Evolutionary conservation across 805 yeast species (phyloP).

Genomic region (Starmerella etchellsii): DNA sequence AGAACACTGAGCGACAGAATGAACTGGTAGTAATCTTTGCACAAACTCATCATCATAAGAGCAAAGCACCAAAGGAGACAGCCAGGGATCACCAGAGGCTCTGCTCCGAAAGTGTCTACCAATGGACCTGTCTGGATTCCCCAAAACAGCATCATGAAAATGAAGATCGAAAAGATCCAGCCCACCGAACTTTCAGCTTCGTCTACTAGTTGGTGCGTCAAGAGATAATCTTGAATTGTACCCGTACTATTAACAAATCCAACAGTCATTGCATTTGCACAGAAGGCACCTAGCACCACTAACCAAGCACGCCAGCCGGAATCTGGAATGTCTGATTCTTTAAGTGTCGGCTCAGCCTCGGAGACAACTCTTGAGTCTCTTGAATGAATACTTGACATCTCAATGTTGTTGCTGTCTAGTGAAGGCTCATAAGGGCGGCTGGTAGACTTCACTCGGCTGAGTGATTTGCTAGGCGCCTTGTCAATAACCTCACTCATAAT

Average conservation of each 20-base stretch:
- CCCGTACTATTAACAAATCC: conserved; percentile 58
- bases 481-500: too few species aligned
- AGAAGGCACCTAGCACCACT: conserved; percentile 40
- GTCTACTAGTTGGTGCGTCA: conserved; percentile 29
- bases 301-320: conserved; percentile 43
- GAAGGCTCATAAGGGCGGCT: too few species aligned
- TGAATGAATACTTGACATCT: too few species aligned
- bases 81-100: conserved; percentile 34
- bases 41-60: conserved; percentile 37
- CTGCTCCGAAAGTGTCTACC: conserved; percentile 47
- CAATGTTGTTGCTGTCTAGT: too few species aligned
- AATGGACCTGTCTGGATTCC: conserved; percentile 39
- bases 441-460: too few species aligned
- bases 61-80: conserved; percentile 35
- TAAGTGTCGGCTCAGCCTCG: too few species aligned
- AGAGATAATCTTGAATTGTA: conserved; percentile 50
- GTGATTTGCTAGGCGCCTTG: too few species aligned
- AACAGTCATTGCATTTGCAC: conserved; percentile 43
- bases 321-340: conserved; percentile 30
- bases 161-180: conserved; percentile 46
- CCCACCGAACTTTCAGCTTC: conserved; percentile 40
- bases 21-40: conserved; percentile 43
- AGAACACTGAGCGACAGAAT: conserved; percentile 40
- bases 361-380: too few species aligned
- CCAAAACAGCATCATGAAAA: conserved; percentile 30